Conservation (phyloP, 495 filamentous ascomycete genomes). For the Penicillium psychrofluorescens region DNA sequence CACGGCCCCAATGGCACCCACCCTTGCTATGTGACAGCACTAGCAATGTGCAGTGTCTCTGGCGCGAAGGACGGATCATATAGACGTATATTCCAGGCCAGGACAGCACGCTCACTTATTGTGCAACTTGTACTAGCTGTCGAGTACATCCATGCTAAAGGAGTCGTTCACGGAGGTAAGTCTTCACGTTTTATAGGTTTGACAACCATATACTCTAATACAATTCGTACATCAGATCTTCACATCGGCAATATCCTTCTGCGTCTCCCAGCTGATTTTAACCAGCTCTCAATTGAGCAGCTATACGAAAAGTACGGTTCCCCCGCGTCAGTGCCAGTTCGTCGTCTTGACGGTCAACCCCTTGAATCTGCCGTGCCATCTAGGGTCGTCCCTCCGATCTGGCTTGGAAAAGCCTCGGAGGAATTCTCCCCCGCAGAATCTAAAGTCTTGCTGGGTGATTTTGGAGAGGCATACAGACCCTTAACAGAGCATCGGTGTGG, state of each 20-base stretch:
- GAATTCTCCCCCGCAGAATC: constrained; percentile 12
- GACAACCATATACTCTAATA: constrained; percentile 16
- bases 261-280: constrained; percentile 11
- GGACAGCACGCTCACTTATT: constrained; percentile 27
- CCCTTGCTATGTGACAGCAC: constrained; percentile 27
- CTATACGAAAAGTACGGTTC: constrained; percentile 24
- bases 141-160: constrained; percentile 16
- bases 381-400: constrained; percentile 7
- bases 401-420: constrained; percentile 13
- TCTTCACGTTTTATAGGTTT: constrained; percentile 7
- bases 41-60: constrained; percentile 12
- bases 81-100: constrained; percentile 17
- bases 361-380: constrained; percentile 10
- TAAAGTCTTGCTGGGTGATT: constrained; percentile 22
- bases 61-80: constrained; percentile 16
- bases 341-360: constrained; percentile 12
- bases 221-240: constrained; percentile 11
- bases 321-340: constrained; percentile 13
- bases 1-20: constrained; percentile 36
- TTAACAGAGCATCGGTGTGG: constrained; percentile 7
- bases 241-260: constrained; percentile 21
- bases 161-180: constrained; percentile 18
- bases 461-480: constrained; percentile 24
- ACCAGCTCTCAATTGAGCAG: constrained; percentile 19
- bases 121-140: constrained; percentile 28